Evolutionary conservation across 345 rosid species (phyloP), one percentile per base, ranked within the genome.

Genomic region (Acer saccharum): DNA sequence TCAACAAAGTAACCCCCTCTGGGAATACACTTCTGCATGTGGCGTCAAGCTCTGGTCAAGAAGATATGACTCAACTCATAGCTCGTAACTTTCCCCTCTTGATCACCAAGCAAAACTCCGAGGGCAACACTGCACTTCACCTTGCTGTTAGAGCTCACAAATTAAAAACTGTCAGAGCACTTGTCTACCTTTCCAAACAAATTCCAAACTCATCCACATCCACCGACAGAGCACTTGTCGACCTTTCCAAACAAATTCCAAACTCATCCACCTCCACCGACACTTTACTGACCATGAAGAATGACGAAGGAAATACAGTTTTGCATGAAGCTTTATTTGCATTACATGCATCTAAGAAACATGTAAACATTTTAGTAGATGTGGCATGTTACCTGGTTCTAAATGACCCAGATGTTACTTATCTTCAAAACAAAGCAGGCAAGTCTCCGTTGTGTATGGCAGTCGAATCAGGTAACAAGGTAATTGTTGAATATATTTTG

Each of bases 61-160:
- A 27, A 18, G 50, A 58, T 0, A 16, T 73, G n/a, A 8, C 8
- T 3, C 52, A 73, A 6, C n/a, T 66, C 35, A 46, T 69, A 9
- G 72, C 58, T 8, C 11, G 7, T 21, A 25, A 21, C 0, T 69
- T 69, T 21, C 72, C 72, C 9, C 1, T 2, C 23, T 25, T 69
- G 32, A 69, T 46, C 1, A 20, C 25, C 27, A 2, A n/a, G 60
- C 41, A 32, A 17, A 79, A 65, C 58, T 29, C 7, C 65, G 23
- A 76, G 32, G 81, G 83, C 27, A 23, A 76, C n/a, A 80, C 78
- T 73, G 65, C 80, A 21, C 83, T 84, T 58, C 83, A 84, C 29
- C 46, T 73, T 10, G 83, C 85, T 10, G 81, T 81, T 58, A 61
- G 32, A n/a, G 52, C 77, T 11, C 77, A 85, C 35, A 75, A 73